A percentile compares a stretch with the other conserved stretches of the same genome.
phyloP scores from a whole-genome alignment of 169 alveolate genomes.

The Perkinsus olseni region DNA sequence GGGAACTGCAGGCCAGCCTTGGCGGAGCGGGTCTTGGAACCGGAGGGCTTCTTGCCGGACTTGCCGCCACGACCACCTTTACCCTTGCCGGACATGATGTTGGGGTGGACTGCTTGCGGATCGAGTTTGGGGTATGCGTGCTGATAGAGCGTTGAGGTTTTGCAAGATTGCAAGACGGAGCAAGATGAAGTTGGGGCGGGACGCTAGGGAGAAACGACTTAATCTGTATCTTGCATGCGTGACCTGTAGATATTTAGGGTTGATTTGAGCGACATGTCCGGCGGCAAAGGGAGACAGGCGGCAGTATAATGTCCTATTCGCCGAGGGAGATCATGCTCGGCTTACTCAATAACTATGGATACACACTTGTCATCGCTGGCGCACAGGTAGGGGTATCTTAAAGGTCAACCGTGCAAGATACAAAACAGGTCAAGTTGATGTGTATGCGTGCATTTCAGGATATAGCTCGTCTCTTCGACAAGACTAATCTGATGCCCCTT shows the following conservation, averaged over 20 bases:
- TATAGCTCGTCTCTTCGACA: not conserved
- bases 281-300: too few species aligned
- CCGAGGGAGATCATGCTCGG: not conserved
- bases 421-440: not conserved
- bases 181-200: too few species aligned
- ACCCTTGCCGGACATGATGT: constrained; percentile 54
- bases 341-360: not conserved
- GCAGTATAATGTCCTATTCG: not conserved
- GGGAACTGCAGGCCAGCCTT: constrained; percentile 98
- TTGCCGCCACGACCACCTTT: constrained; percentile 62
- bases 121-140: not conserved
- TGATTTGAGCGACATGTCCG: too few species aligned
- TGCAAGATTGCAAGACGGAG: not conserved
- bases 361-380: not conserved
- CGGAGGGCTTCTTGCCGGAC: constrained; percentile 44
- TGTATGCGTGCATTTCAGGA: too few species aligned
- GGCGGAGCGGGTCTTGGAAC: constrained; percentile 82
- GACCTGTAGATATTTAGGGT: not conserved
- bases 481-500: not conserved
- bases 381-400: not conserved
- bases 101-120: too few species aligned
- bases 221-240: not conserved
- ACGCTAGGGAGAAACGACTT: too few species aligned
- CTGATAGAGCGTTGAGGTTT: not conserved
- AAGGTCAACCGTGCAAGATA: not conserved